Evolutionary conservation across 1,139 yeast genomes (phyloP).

Genomic region (Kodamaea sp.): DNA sequence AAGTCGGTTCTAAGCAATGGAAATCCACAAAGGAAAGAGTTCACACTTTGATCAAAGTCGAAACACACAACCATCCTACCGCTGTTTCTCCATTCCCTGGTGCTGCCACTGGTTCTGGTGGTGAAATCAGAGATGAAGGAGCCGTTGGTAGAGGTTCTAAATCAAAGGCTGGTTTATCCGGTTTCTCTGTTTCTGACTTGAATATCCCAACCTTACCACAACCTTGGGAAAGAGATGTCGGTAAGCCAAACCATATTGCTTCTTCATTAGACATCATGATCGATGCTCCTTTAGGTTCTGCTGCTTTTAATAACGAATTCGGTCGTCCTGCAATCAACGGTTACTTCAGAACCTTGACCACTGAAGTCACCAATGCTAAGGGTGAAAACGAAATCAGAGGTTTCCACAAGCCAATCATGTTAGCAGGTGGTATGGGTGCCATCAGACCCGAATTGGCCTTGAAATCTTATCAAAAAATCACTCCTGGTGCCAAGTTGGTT

Average conservation of each 20-base stretch:
- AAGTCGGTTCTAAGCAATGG: slow-evolving; percentile 70
- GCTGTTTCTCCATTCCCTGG: slow-evolving; percentile 99
- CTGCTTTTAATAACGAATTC: slow-evolving; percentile 97
- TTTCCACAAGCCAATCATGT: slow-evolving; percentile 97
- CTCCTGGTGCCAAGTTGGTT: slow-evolving; percentile 89
- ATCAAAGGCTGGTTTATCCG: slow-evolving; percentile 93
- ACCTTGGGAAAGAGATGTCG: slow-evolving; percentile 91
- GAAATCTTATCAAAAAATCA: slow-evolving; percentile 71
- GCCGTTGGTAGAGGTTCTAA: slow-evolving; percentile 99
- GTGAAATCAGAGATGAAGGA: slow-evolving; percentile 99
- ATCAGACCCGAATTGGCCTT: slow-evolving; percentile 90
- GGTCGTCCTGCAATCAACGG: slow-evolving; percentile 98
- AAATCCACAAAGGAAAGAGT: slow-evolving; percentile 69
- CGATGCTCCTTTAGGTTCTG: slow-evolving; percentile 97
- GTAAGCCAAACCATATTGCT: slow-evolving; percentile 92
- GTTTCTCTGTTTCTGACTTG: slow-evolving; percentile 89
- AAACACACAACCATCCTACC: slow-evolving; percentile 98
- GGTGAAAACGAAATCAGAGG: slow-evolving; percentile 82
- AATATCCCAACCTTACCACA: slow-evolving; percentile 80
- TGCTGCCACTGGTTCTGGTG: slow-evolving; percentile 99
- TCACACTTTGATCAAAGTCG: slow-evolving; percentile 90
- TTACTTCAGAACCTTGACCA: slow-evolving; percentile 92
- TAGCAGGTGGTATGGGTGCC: slow-evolving; percentile 99
- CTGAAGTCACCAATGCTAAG: slow-evolving; percentile 59
- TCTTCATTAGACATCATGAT: slow-evolving; percentile 91